phyloP scores from a whole-genome alignment of 176 grass and related monocot species.

The Musa itinerans region DNA sequence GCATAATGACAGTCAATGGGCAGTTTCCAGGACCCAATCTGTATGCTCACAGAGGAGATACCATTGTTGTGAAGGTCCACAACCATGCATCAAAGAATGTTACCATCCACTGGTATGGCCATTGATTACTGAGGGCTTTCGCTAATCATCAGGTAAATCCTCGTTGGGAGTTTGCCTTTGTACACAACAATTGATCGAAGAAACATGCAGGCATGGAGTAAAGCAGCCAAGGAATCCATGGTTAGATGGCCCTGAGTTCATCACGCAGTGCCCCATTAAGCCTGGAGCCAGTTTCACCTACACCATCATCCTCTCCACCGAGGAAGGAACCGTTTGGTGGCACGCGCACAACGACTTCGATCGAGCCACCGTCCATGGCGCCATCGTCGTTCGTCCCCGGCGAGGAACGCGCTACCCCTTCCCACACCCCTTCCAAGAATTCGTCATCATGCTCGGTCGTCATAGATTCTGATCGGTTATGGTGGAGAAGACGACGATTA shows the following conservation, averaged over 20 bases:
- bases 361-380: constrained; percentile 9
- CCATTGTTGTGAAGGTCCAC: background rate
- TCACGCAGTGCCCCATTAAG: background rate
- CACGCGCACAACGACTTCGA: constrained; percentile 7
- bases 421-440: background rate
- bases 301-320: background rate
- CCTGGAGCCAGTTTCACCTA: constrained; percentile 3
- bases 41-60: constrained; percentile 4
- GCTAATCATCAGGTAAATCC: too few species aligned
- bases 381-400: constrained; percentile 3
- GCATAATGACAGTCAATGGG: constrained; percentile 11
- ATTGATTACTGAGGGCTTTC: background rate
- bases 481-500: too few species aligned
- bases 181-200: background rate
- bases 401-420: background rate
- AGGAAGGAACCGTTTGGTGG: constrained; percentile 16
- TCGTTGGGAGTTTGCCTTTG: background rate
- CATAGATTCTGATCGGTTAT: background rate
- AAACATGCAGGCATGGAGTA: constrained; percentile 10
- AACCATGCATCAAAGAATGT: constrained; percentile 2
- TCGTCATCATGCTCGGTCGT: constrained; percentile 5
- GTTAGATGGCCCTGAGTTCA: constrained; percentile 7
- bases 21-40: constrained; percentile 13
- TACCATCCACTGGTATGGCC: constrained; percentile 10
- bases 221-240: constrained; percentile 15